Base-by-base conservation (phyloP, 2,329 filamentous ascomycete genomes). In the Microsporum canis region DNA sequence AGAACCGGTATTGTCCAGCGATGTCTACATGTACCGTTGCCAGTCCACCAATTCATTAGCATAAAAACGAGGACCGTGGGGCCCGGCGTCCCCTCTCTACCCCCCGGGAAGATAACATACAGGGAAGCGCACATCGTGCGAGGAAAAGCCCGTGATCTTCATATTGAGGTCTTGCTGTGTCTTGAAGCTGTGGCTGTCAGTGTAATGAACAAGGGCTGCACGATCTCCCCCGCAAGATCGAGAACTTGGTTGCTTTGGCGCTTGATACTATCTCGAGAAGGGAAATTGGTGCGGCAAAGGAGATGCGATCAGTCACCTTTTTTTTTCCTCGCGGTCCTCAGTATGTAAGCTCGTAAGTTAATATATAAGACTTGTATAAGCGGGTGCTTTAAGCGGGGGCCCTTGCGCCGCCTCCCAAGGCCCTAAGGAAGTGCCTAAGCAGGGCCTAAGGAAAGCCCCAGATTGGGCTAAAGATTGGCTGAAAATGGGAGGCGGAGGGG, bases 1-100 rank as follows among this genome's bases (percentile, higher is more conserved):
- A 6, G 89, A 95, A 69, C 91, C 91, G n/a, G 90, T 95, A 78
- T 92, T 94, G 77, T 95, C 90, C 63, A 96, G 84, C 45, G 91
- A 96, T n/a, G 91, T 96, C 74, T 83, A 64, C 45, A 27, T n/a
- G 39, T 43, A 17, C 39, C 39, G 14, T n/a, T 43, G 12, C 39
- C n/a, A n/a, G 39, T n/a, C 10, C 12, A 41, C 49, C 10, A 55
- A 17, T 29, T 36, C 6, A 36, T 55, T 55, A 55, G 33, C 31
- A 12, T 29, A 51, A 29, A 23, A 43, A 51, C 23, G 31, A 51
- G 27, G 45, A 7, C 45, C 23, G 7, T 5, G 12, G 6, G 23
- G 27, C 2, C 10, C 23, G 7, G 17, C 17, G 10, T n/a, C 17
- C 39, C 10, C 6, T 23, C 17, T 23, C 45, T 8, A 31, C n/a